Evolutionary conservation across 495 filamentous ascomycete genomes (phyloP).

Genomic region (Xanthoparmelia taractica): DNA sequence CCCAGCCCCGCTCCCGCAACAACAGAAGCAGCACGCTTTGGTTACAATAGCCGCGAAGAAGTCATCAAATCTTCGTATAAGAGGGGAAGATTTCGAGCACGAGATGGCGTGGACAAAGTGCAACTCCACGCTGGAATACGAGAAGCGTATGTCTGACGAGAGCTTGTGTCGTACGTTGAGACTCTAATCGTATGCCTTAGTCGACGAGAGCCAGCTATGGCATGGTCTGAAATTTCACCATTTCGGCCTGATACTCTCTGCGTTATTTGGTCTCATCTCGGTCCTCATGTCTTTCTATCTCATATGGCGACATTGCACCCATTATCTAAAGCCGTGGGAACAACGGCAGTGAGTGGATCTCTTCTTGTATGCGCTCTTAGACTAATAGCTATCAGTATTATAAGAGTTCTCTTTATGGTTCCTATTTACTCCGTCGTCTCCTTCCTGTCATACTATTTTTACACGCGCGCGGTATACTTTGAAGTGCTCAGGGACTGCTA

Average conservation of each 20-base stretch:
- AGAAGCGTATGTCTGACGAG: conserved; percentile 33
- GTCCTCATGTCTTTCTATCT: conserved; percentile 42
- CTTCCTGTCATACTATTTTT: conserved; percentile 69
- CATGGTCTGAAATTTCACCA: conserved; percentile 43
- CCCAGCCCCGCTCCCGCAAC: background rate
- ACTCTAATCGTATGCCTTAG: conserved; percentile 13
- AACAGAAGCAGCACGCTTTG: background rate
- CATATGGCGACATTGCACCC: conserved; percentile 68
- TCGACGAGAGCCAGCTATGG: conserved; percentile 40
- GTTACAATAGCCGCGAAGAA: background rate
- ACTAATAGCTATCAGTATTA: conserved; percentile 48
- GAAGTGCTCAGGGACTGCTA: conserved; percentile 77
- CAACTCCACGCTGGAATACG: conserved; percentile 41
- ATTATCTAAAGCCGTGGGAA: conserved; percentile 76
- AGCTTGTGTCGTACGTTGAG: background rate
- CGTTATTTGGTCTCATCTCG: conserved; percentile 41
- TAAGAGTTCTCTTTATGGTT: conserved; percentile 87
- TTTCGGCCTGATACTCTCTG: conserved; percentile 42
- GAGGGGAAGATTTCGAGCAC: background rate
- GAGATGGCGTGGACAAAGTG: conserved; percentile 46
- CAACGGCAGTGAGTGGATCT: conserved; percentile 60
- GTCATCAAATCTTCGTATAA: background rate
- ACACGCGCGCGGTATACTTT: conserved; percentile 75
- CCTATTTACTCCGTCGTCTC: conserved; percentile 75
- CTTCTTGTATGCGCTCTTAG: conserved; percentile 1